Evolutionary conservation across 2,329 filamentous ascomycete species (phyloP).

Genomic region (Fusarium solani-melongenae): DNA sequence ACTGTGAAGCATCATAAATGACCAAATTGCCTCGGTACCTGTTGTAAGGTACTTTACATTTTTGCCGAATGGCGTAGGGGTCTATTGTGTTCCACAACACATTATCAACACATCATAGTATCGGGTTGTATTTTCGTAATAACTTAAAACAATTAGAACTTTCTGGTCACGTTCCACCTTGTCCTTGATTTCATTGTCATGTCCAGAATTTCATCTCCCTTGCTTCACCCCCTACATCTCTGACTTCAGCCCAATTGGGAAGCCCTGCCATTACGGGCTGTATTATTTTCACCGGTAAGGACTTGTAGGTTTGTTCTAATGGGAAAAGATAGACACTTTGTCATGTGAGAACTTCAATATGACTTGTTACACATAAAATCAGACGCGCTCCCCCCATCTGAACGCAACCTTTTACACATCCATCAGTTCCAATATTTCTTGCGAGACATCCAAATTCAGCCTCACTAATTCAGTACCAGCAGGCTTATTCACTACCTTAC

Average conservation of each 20-base stretch:
- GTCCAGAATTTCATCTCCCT: neutral
- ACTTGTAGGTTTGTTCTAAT: neutral
- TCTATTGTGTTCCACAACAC: too few species aligned
- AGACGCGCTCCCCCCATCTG: neutral
- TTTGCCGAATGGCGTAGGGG: too few species aligned
- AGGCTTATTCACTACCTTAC: neutral
- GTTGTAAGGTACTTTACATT: too few species aligned
- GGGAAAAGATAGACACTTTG: neutral
- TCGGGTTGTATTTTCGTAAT: neutral
- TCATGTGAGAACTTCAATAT: neutral
- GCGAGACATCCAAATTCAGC: too few species aligned
- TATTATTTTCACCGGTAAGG: too few species aligned
- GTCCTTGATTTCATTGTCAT: neutral
- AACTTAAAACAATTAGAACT: neutral
- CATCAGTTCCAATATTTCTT: too few species aligned
- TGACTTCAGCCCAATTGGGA: too few species aligned
- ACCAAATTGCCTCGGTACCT: too few species aligned
- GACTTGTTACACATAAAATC: neutral
- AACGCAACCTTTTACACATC: neutral
- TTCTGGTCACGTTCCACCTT: neutral
- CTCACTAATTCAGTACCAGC: neutral
- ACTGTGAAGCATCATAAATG: too few species aligned
- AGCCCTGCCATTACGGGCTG: neutral
- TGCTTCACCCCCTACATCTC: too few species aligned
- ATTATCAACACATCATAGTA: too few species aligned